Base-by-base conservation (phyloP, 2,329 filamentous ascomycete genomes). In the Sarocladiaceae sp. region DNA sequence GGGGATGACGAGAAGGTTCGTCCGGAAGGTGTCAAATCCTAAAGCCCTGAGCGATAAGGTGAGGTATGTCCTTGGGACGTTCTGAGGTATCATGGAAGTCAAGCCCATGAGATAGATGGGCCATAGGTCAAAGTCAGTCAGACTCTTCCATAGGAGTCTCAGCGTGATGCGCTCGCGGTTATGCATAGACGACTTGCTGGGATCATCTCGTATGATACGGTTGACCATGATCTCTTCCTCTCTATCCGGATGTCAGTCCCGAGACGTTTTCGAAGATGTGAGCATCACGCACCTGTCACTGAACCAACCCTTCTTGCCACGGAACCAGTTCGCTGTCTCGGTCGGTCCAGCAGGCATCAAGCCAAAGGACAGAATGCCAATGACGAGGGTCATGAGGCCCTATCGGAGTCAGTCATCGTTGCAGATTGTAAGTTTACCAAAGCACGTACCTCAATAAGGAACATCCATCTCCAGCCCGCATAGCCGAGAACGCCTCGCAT, bases 1-100 rank as follows among this genome's bases (percentile, higher is more conserved):
- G 0, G 77, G 74, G n/a, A 85, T 83, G 2, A 74, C 72, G 6
- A 85, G 68, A 26, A 85, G 57, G 53, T 83, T 85, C 2, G 78
- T 71, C 18, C 77, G 62, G 57, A 85, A 81, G 2, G 74, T 41
- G 16, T 29, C 35, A 35, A 57, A 58, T 4, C 54, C 54, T 1
- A 57, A 47, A 2, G 50, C 47, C 3, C 51, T 46, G 1, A 58
- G 53, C 0, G 54, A 55, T 4, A 58, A 35, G 0, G 56, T 57
- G 4, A 58, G 48, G 45, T 58, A 58, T n/a, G 52, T 48, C 35
- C 54, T 50, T 1, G 53, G 52, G 1, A 53, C 52, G 1, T 49
- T 49, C 3, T 50, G 47, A 1, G 55, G 55, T 12, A 58, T 54
- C 34, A 53, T 50, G 24, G 45, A 47, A 9, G 47, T 42, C 2